Base-by-base conservation (phyloP, 495 filamentous ascomycete genomes). In the Neurospora sp. region DNA sequence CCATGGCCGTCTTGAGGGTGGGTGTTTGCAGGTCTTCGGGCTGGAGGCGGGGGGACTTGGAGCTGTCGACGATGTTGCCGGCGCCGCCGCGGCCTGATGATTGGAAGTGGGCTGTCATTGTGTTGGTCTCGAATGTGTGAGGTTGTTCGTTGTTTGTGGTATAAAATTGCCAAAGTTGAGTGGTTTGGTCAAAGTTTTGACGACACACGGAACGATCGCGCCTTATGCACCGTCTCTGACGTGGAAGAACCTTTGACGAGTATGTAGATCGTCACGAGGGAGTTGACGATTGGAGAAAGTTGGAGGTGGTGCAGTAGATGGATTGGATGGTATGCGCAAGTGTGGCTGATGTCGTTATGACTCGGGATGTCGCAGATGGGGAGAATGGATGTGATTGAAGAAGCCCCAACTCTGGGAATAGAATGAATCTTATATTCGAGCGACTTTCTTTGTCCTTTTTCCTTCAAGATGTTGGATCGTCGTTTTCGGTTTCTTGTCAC, bases 1-100 rank as follows among this genome's bases (percentile, higher is more conserved):
- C 94, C 73, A 93, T 83, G 18, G 91, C 84, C 27, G 86, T 86
- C 83, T 97, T 97, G 78, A 98, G 89, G 59, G 89, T 92, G 0
- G 94, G 94, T 4, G 94, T 97, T 75, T 89, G 83, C 71, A 97
- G 87, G 76, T 93, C 91, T 20, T 84, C 78, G 72, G 89, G 84
- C 14, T 83, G 80, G 72, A 86, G 76, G 40, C 81, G 79, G 12
- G 85, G 77, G 45, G 82, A 81, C 74, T 84, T 84, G 75, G 88
- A 81, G 71, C 85, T 82, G 74, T 87, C 87, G 77, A 86, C 87
- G 75, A 95, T 92, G 84, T 97, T 97, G 75, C 93, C 93, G 84
- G 84, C 82, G 78, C 87, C 87, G 76, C 87, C 87, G 72, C 87
- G 84, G 68, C 87, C 87, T 42, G 83, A 83, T 9, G 85, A 84